These are phyloP conservation scores for Eucalyptus decipiens DNA, from an alignment of 345 rosid species.

Conservation along the genomic window DNA sequence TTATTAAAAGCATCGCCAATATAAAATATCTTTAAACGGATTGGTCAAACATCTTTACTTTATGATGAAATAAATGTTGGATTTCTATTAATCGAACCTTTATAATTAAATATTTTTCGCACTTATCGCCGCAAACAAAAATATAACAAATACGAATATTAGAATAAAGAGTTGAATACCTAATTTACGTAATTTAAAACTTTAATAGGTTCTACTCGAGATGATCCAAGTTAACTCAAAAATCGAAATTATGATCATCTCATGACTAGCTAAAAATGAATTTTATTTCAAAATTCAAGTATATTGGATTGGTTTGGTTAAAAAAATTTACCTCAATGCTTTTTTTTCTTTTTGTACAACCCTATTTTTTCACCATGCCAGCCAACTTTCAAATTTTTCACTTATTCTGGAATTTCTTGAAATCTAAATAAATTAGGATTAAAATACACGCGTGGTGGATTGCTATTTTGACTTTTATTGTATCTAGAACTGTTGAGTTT, in stretches of 20 bases:
- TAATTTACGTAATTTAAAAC: no score
- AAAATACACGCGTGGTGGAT: no score
- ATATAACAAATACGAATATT: rapidly evolving
- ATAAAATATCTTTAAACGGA: no score
- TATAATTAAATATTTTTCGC: no score
- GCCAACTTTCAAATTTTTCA: not conserved
- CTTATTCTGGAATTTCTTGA: no score
- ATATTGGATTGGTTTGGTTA: not conserved
- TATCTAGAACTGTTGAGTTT: not conserved
- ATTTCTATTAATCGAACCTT: not conserved
- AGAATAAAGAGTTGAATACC: not conserved
- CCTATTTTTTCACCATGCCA: not conserved
- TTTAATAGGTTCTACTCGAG: rapidly evolving
- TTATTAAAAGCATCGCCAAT: no score
- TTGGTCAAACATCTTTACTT: no score
- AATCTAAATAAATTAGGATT: no score
- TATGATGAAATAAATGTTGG: not conserved
- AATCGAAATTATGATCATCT: not conserved
- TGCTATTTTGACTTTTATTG: not conserved
- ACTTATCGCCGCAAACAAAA: rapidly evolving
- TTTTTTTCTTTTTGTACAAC: not conserved
- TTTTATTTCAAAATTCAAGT: no score
- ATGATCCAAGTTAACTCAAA: not conserved
- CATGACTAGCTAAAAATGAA: not conserved
- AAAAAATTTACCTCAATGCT: not conserved